Conservation (phyloP, 2,329 filamentous ascomycete species). For the Monilinia aucupariae region DNA sequence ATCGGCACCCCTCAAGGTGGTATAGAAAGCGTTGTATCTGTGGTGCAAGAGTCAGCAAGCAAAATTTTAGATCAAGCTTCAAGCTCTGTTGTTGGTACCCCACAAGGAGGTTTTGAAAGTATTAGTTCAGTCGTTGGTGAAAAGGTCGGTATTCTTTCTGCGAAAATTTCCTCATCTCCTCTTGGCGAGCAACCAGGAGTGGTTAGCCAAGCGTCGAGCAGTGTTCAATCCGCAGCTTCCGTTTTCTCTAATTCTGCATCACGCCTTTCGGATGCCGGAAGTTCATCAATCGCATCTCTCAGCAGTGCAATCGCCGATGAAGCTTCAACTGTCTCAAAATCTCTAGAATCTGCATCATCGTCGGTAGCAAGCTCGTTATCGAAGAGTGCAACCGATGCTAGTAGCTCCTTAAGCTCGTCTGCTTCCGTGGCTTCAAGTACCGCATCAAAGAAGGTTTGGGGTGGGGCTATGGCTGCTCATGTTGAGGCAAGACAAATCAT, state of each 20-base stretch:
- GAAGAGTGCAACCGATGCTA: conserved; percentile 30
- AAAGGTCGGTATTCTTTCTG: conserved; percentile 27
- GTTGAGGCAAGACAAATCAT: conserved; percentile 47
- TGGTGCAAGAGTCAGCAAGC: conserved; percentile 30
- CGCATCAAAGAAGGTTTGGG: conserved; percentile 47
- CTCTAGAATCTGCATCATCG: conserved; percentile 30
- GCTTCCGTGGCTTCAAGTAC: conserved; percentile 28
- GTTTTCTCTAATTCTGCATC: conserved; percentile 27
- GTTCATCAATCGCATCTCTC: conserved; percentile 26
- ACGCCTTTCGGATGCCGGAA: conserved; percentile 26
- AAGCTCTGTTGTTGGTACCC: conserved; percentile 29
- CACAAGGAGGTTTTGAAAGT: conserved; percentile 30
- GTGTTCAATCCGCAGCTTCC: conserved; percentile 29
- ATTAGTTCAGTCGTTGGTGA: conserved; percentile 25
- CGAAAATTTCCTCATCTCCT: conserved; percentile 28
- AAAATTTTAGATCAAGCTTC: conserved; percentile 31
- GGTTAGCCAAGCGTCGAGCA: conserved; percentile 31
- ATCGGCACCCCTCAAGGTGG: conserved; percentile 31
- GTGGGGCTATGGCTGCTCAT: conserved; percentile 35
- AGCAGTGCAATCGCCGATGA: conserved; percentile 20
- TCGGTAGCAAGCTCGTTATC: conserved; percentile 36
- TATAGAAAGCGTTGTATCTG: conserved; percentile 35
- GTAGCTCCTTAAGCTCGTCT: conserved; percentile 27
- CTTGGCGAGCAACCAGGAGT: conserved; percentile 26
- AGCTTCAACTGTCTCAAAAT: conserved; percentile 25